phyloP scores from a whole-genome alignment of 176 grass and related monocot species.

The Lolium rigidum region DNA sequence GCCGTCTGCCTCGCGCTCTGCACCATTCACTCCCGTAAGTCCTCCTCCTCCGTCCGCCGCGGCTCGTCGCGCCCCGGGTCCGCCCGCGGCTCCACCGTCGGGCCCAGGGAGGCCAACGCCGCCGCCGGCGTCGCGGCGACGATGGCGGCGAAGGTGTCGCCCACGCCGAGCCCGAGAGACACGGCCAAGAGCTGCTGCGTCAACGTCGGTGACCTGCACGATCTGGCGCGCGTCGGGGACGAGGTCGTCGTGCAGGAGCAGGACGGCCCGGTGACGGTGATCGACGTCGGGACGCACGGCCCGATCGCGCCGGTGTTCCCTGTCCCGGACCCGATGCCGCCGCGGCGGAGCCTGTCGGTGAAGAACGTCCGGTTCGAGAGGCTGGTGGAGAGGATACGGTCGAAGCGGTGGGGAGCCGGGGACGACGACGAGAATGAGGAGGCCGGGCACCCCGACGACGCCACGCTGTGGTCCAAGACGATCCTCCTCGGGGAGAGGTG shows the following conservation, averaged over 20 bases:
- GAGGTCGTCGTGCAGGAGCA: not conserved
- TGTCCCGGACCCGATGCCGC: constrained; percentile 16
- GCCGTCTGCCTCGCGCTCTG: constrained; percentile 56
- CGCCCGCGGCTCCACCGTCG: not conserved
- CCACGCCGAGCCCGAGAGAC: constrained; percentile 43
- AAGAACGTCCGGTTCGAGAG: constrained; percentile 44
- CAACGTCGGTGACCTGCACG: not conserved
- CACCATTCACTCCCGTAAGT: constrained; percentile 47
- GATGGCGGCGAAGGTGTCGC: constrained; percentile 43
- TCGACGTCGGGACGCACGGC: constrained; percentile 54
- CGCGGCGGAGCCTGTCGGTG: constrained; percentile 46
- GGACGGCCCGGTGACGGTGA: constrained; percentile 24
- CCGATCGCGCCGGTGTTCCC: constrained; percentile 45
- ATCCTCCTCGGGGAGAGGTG: constrained; percentile 63
- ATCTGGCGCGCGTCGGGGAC: not conserved
- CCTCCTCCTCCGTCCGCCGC: not conserved
- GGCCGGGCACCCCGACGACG: not conserved
- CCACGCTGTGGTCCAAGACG: constrained; percentile 58
- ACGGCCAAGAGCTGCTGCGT: not conserved
- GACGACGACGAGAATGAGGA: not conserved
- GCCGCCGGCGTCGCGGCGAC: not conserved
- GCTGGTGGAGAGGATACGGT: constrained; percentile 43
- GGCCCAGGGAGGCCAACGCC: constrained; percentile 9
- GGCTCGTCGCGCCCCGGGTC: not conserved
- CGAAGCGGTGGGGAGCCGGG: constrained; percentile 33